Conservation (phyloP, 2,329 filamentous ascomycete genomes). For the Elsinoe ampelina region DNA sequence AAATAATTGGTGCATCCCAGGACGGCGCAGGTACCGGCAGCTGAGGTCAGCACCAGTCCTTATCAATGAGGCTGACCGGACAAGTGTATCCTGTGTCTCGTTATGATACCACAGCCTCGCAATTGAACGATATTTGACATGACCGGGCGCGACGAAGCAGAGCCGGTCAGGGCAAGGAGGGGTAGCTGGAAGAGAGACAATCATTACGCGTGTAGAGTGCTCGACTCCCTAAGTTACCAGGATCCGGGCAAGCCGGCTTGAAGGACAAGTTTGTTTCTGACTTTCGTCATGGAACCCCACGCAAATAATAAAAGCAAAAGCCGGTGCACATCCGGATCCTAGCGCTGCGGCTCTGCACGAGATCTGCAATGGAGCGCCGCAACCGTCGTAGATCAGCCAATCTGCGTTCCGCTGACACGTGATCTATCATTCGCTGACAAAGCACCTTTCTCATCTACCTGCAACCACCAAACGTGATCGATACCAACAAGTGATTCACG, state of each 20-base stretch:
- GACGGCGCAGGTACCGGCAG: neutral
- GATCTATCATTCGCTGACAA: neutral
- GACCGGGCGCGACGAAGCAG: neutral
- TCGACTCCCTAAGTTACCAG: neutral
- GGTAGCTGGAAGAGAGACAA: neutral
- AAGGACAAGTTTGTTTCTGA: constrained; percentile 1
- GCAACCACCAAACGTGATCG: too few relatives aligned
- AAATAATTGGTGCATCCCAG: neutral
- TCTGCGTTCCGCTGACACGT: neutral
- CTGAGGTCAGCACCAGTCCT: constrained; percentile 2
- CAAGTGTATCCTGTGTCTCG: neutral
- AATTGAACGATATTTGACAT: neutral
- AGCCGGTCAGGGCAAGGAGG: neutral
- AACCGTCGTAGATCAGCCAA: neutral
- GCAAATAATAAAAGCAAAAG: neutral
- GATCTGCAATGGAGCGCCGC: neutral
- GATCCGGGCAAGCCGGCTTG: constrained; percentile 5
- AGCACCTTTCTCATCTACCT: neutral
- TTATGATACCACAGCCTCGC: neutral
- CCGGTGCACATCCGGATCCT: neutral
- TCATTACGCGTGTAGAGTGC: neutral
- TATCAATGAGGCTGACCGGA: constrained; percentile 1
- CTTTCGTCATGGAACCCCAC: constrained; percentile 8
- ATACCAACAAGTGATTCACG: neutral
- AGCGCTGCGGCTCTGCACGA: neutral